These are phyloP conservation scores for Adansonia rubrostipa DNA, from an alignment of 441 rosid species.

Conservation along the genomic window DNA sequence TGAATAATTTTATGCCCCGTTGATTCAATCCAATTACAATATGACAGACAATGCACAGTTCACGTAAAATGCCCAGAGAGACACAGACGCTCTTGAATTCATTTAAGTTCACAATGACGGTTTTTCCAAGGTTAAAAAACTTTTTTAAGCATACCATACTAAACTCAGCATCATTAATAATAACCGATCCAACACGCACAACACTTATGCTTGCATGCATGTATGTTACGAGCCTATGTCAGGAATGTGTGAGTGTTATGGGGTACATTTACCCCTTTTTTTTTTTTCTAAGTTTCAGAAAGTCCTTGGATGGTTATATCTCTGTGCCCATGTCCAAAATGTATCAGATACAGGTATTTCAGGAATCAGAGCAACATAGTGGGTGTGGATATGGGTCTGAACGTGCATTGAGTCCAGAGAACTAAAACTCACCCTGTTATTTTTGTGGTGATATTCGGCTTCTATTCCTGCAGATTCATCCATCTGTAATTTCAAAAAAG, in stretches of 20 bases:
- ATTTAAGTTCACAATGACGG: not conserved
- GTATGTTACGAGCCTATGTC: not conserved
- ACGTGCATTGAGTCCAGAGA: not conserved
- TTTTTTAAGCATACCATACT: not conserved
- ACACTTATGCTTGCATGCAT: not conserved
- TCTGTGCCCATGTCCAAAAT: no score
- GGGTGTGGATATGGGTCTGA: not conserved
- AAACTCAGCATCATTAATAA: not conserved
- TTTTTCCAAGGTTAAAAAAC: not conserved
- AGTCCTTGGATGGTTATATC: no score
- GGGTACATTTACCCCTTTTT: no score
- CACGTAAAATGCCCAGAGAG: not conserved
- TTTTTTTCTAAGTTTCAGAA: no score
- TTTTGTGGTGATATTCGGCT: slow-evolving; percentile 93
- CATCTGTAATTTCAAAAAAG: slow-evolving; percentile 62
- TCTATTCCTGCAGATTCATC: slow-evolving; percentile 94
- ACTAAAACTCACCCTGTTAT: slow-evolving; percentile 63
- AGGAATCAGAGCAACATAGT: no score
- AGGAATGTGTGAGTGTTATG: no score
- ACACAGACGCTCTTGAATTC: not conserved
- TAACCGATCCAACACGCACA: not conserved
- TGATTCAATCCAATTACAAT: not conserved
- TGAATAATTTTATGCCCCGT: not conserved
- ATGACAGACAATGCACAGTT: not conserved
- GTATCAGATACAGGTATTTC: not conserved